phyloP scores from a whole-genome alignment of 1,284 basidiomycete species.

The Sporisorium reilianum region DNA sequence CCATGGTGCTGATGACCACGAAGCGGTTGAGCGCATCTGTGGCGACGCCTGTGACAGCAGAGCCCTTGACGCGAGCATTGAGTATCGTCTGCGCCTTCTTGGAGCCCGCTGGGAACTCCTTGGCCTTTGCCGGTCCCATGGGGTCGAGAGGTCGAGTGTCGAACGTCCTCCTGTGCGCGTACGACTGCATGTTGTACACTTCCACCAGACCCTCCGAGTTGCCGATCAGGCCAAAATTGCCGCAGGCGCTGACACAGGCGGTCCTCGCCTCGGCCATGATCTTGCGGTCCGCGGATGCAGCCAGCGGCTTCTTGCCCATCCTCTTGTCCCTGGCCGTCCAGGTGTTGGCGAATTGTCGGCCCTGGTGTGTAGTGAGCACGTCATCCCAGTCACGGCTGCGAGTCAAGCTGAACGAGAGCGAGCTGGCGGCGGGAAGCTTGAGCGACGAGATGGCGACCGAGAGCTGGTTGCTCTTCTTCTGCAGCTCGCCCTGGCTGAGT shows the following conservation, averaged over 20 bases:
- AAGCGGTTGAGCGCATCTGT: slow-evolving; percentile 86
- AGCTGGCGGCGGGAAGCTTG: slow-evolving; percentile 77
- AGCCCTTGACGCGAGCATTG: slow-evolving; percentile 35
- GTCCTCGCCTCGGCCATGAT: slow-evolving; percentile 71
- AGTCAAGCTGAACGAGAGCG: slow-evolving; percentile 82
- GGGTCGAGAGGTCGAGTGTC: slow-evolving; percentile 50
- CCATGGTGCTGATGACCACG: slow-evolving; percentile 85
- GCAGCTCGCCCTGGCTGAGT: slow-evolving; percentile 85
- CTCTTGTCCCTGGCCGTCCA: slow-evolving; percentile 65
- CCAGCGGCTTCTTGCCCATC: slow-evolving; percentile 51
- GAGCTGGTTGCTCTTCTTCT: slow-evolving; percentile 83
- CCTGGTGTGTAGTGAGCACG: slow-evolving; percentile 87
- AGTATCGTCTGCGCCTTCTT: slow-evolving; percentile 37
- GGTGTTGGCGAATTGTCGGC: slow-evolving; percentile 68
- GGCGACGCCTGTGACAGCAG: slow-evolving; percentile 78
- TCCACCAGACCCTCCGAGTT: slow-evolving; percentile 62
- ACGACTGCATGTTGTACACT: slow-evolving; percentile 77
- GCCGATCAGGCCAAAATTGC: slow-evolving; percentile 88
- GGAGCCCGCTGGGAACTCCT: slow-evolving; percentile 37
- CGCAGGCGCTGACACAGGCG: slow-evolving; percentile 84
- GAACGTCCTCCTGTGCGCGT: slow-evolving; percentile 79
- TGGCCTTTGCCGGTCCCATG: slow-evolving; percentile 24
- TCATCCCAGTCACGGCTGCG: slow-evolving; percentile 98
- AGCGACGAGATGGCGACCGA: slow-evolving; percentile 79
- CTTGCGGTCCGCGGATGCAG: slow-evolving; percentile 43